Evolutionary conservation across 805 yeast genomes (phyloP).

Genomic region (Vanderwaltozyma polyspora): DNA sequence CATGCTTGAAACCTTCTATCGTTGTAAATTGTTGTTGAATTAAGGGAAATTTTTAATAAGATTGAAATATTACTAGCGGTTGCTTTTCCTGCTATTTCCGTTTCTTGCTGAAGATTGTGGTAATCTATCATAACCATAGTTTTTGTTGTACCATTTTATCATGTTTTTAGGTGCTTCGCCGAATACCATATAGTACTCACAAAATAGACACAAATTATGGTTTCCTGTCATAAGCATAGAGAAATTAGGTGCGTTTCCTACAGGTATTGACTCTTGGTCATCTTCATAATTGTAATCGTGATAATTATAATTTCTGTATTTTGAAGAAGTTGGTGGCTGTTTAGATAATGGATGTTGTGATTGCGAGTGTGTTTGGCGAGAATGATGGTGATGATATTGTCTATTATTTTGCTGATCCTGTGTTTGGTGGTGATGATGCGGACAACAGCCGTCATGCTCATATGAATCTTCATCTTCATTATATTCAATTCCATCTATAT

Average conservation of each 20-base stretch:
- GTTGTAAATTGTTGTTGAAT: too few relatives aligned
- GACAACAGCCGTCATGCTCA: slow-evolving; percentile 5
- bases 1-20: too few relatives aligned
- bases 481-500: background rate
- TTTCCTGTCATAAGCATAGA: slow-evolving; percentile 14
- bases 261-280: background rate
- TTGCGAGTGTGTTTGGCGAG: background rate
- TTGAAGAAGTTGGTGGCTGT: slow-evolving; percentile 3
- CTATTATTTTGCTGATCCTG: background rate
- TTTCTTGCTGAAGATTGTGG: too few relatives aligned
- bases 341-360: background rate
- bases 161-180: slow-evolving; percentile 40
- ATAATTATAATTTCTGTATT: slow-evolving; percentile 6
- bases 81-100: too few relatives aligned
- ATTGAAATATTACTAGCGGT: too few relatives aligned
- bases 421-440: slow-evolving; percentile 7
- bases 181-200: slow-evolving; percentile 42
- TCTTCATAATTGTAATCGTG: slow-evolving; percentile 10
- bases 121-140: slow-evolving; percentile 16
- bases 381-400: background rate
- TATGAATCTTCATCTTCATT: slow-evolving; percentile 1
- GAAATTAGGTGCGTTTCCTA: slow-evolving; percentile 14
- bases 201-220: slow-evolving; percentile 33
- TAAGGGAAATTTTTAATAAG: too few relatives aligned
- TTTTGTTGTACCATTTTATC: slow-evolving; percentile 38